Evolutionary conservation across 2,329 filamentous ascomycete species (phyloP), one percentile per base, ranked within the genome.

Genomic region (Ophiostoma perfectum): DNA sequence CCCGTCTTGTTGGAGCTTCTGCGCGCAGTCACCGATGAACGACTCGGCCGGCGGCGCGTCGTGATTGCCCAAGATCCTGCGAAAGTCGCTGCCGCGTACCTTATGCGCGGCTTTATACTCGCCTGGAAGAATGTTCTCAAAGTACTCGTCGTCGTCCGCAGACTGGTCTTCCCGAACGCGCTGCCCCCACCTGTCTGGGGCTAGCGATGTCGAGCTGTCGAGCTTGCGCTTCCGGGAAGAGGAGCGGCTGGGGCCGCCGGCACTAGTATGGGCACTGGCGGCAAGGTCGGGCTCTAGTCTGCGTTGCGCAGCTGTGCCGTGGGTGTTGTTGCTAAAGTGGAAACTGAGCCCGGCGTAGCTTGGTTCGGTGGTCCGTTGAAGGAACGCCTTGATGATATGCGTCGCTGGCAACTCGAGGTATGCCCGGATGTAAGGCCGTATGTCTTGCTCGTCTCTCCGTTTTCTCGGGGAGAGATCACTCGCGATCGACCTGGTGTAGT

Each of bases 21-120:
- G 42, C 14, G 38, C 58, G 36, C 38, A 62, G 38, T 62, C 36
- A 14, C 11, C 38, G 41, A 62, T 27, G 38, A 62, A 14, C 4
- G 58, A 62, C 58, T 62, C 58, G 58, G 36, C 58, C 38, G 58
- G 58, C 2, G 36, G 58, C 58, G 38, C 38, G 36, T 14, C 58
- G 11, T 27, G 36, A 39, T 12, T 62, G 14, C 58, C 58, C 8
- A 62, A 38, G 36, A 62, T 16, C 16, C 36, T 41, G 6, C 58
- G 58, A 41, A 39, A 41, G 12, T 41, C 36, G 38, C 11, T 14
- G 36, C 38, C 38, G 1, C 36, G 36, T 5, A 62, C 36, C 58
- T 62, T 62, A 41, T 62, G 38, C 11, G 38, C 58, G 2, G 58
- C 38, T n/a, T 62, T 62, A 12, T 62, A 62, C n/a, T 41, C 58